phyloP scores from a whole-genome alignment of 768 basidiomycete species.

The Suillus subaureus region DNA sequence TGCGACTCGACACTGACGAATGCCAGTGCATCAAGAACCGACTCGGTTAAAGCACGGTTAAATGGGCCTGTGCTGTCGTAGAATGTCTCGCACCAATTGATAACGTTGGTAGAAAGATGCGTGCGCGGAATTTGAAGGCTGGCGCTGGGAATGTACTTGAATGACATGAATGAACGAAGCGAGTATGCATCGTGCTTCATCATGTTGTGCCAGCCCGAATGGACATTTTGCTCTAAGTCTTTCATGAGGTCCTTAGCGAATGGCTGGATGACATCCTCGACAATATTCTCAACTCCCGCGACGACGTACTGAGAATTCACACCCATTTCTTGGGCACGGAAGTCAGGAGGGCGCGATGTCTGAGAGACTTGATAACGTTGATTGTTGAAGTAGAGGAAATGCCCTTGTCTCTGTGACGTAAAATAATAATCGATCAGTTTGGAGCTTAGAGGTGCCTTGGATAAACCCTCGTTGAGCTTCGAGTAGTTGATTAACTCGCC shows the following conservation, averaged over 20 bases:
- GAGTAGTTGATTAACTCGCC: constrained; percentile 27
- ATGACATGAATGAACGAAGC: constrained; percentile 23
- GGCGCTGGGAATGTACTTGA: constrained; percentile 5
- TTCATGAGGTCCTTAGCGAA: constrained; percentile 19
- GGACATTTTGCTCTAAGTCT: constrained; percentile 21
- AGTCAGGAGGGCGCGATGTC: background rate
- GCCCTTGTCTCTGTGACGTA: background rate
- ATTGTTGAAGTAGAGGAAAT: constrained; percentile 27
- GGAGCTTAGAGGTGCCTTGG: background rate
- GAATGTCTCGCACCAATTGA: constrained; percentile 30
- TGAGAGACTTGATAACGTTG: background rate
- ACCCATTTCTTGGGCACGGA: background rate
- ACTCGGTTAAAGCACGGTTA: constrained; percentile 37
- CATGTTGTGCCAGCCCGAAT: constrained; percentile 24
- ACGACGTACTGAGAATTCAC: constrained; percentile 12
- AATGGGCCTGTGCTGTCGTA: constrained; percentile 33
- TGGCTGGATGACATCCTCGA: constrained; percentile 19
- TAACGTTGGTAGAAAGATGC: background rate
- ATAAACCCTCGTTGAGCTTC: constrained; percentile 16
- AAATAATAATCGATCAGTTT: background rate
- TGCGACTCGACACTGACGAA: constrained; percentile 17
- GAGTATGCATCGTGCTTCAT: constrained; percentile 28
- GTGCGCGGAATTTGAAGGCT: background rate
- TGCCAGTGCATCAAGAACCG: constrained; percentile 31
- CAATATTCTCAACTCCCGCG: constrained; percentile 22